phyloP scores from a whole-genome alignment of 2,329 filamentous ascomycete genomes.

The Aplosporella prunicola region DNA sequence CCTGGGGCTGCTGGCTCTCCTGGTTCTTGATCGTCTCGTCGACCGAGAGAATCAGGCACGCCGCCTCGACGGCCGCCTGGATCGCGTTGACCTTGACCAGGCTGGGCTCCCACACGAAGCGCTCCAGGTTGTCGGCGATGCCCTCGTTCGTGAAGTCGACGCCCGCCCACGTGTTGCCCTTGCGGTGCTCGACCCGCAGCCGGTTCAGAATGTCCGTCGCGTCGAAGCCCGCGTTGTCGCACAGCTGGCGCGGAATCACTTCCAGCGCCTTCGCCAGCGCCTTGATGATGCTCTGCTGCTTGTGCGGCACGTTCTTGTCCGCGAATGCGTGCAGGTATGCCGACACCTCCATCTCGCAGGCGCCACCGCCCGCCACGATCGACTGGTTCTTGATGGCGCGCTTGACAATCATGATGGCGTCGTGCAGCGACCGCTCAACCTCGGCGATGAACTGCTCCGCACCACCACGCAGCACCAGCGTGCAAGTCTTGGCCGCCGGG shows the following conservation, averaged over 20 bases:
- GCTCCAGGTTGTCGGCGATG: constrained; percentile 86
- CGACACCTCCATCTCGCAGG: constrained; percentile 92
- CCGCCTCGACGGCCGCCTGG: constrained; percentile 89
- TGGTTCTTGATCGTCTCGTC: constrained; percentile 99
- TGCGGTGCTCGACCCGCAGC: constrained; percentile 89
- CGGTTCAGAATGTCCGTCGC: constrained; percentile 96
- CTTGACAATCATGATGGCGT: constrained; percentile 99
- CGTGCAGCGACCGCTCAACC: constrained; percentile 93
- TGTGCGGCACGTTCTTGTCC: constrained; percentile 84
- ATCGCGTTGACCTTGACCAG: constrained; percentile 96
- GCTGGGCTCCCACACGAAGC: constrained; percentile 95
- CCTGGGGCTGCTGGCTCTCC: constrained; percentile 78
- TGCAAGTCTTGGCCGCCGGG: constrained; percentile 93
- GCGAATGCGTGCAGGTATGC: constrained; percentile 88
- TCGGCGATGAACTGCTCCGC: constrained; percentile 99
- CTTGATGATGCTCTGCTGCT: constrained; percentile 97
- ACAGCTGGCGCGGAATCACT: constrained; percentile 91
- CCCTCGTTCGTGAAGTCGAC: constrained; percentile 93
- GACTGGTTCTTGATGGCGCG: constrained; percentile 88
- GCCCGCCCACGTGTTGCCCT: constrained; percentile 86
- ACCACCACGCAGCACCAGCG: constrained; percentile 84
- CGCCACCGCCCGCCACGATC: constrained; percentile 92
- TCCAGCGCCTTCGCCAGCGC: constrained; percentile 95
- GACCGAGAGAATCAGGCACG: constrained; percentile 88
- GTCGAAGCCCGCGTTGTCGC: constrained; percentile 97